Evolutionary conservation across 2,329 filamentous ascomycete species (phyloP), one percentile per base, ranked within the genome.

Genomic region (Diaporthe velutina): DNA sequence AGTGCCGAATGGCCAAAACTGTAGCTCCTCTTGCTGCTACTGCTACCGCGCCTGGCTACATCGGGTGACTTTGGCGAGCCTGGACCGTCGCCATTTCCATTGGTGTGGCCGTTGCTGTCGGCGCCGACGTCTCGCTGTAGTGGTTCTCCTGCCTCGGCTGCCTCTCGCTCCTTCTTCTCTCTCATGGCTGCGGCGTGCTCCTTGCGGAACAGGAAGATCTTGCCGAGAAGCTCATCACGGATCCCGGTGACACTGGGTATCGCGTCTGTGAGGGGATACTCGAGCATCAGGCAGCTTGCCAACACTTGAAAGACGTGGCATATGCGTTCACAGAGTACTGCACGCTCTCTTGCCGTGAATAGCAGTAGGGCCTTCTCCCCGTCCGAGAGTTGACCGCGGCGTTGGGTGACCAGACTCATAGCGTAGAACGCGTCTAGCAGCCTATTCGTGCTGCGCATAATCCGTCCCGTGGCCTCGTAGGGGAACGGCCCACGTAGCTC

Each of bases 391-490:
- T 90, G 90, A 15, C 93, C 87, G 75, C 96, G 94, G 80, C 96
- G 96, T 80, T 94, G 89, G 50, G 98, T 95, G 76, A 98, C 93
- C 15, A 98, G 91, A 77, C 96, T 97, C 95, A 99, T 98, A 70
- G 96, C 95, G 81, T 98, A 96, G 83, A 99, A 98, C 50, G 95
- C 93, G 83, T 98, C 96, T 6, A 98, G 91, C 84, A 98, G 94
- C 70, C 93, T 92, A 76, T 93, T 93, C 1, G 96, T 98, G 13
- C 93, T 93, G 30, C 91, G 90, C 81, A 98, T 89, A 74, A 98
- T 93, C 48, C 92, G 90, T 6, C 89, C 90, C 81, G 94, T 96
- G 22, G 91, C 89, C 57, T 89, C 90, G 77, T 92, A 89, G 1
- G 95, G 95, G 79, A 99, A 99, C 0, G 96, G 95, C 0, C 96